Conservation (phyloP, 331 rosid species). For the Pyracantha coccinea region DNA sequence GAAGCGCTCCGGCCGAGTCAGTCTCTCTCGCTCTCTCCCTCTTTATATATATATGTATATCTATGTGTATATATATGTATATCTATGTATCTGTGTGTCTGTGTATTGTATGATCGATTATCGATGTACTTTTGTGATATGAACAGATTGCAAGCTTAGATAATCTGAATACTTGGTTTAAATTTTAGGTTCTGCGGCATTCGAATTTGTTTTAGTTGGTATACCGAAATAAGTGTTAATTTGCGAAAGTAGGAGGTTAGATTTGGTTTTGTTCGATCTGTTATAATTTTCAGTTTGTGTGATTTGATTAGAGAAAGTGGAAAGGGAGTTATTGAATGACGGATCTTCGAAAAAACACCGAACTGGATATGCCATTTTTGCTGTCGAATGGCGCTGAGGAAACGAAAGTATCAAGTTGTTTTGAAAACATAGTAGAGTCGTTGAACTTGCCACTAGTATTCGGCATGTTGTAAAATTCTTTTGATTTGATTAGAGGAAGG, state of each 20-base stretch:
- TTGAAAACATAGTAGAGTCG: neutral
- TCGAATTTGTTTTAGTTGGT: neutral
- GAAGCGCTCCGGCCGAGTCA: conserved; percentile 77
- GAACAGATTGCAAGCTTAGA: neutral
- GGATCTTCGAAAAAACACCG: no score
- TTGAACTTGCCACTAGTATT: no score
- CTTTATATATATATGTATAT: neutral
- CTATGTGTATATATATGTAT: neutral
- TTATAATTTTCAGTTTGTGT: neutral
- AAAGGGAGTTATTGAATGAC: neutral
- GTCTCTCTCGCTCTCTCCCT: neutral
- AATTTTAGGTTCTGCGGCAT: neutral
- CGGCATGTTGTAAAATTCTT: neutral
- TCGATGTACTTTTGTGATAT: neutral
- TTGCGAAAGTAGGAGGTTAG: no score
- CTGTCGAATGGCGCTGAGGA: neutral
- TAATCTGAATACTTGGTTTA: neutral
- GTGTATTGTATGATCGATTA: neutral
- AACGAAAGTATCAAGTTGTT: neutral
- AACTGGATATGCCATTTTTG: neutral
- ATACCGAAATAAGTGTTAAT: neutral
- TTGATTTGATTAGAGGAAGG: neutral
- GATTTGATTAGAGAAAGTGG: neutral
- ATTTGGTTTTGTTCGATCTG: neutral
- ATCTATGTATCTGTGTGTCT: neutral